These are phyloP conservation scores for Viola pubescens DNA, from an alignment of 441 rosid genomes.

Conservation along the genomic window DNA sequence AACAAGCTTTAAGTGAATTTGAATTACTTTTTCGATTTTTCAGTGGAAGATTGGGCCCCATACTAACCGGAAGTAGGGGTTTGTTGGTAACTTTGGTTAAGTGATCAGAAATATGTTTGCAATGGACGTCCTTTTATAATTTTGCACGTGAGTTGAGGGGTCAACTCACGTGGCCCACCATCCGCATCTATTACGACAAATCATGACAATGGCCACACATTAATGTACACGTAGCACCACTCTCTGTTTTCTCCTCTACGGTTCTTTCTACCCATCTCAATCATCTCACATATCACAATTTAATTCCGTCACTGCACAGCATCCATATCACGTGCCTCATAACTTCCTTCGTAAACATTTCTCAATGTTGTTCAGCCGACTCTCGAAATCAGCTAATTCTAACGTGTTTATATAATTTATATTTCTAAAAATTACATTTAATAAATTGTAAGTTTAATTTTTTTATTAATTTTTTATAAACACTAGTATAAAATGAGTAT, in stretches of 20 bases:
- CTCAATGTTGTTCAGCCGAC: too few species aligned
- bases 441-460: too few species aligned
- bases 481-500: too few species aligned
- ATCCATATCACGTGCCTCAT: not conserved
- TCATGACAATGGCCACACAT: constrained; percentile 42
- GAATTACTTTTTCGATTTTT: too few species aligned
- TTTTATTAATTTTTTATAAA: too few species aligned
- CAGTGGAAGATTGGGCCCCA: not conserved
- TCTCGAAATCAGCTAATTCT: too few species aligned
- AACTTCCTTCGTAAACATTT: not conserved
- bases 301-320: not conserved
- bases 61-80: not conserved
- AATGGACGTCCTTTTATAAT: constrained; percentile 13
- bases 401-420: too few species aligned
- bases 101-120: constrained; percentile 3
- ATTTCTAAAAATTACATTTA: too few species aligned
- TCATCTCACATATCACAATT: not conserved
- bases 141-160: constrained; percentile 60
- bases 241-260: not conserved
- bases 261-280: too few species aligned
- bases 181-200: constrained; percentile 22
- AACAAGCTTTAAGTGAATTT: too few species aligned
- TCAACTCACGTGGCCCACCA: constrained; percentile 44
- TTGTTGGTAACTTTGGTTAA: constrained; percentile 9
- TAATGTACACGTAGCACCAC: constrained; percentile 21